Conservation (phyloP, 805 yeast species). For the Clavispora santaluciae region DNA sequence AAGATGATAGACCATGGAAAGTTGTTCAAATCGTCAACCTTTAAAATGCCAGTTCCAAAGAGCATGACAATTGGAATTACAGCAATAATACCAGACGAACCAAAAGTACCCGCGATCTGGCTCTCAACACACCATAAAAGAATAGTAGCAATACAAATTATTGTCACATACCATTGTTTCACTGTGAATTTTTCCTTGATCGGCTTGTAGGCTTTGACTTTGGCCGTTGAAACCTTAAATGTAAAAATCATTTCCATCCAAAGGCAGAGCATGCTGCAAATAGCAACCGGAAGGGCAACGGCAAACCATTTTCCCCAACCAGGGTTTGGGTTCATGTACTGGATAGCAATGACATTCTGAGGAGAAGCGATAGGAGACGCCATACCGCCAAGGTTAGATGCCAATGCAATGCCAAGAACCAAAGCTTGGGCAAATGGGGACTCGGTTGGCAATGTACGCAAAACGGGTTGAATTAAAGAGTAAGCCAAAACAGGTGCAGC, state of each 20-base stretch:
- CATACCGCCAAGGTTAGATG: slow-evolving; percentile 95
- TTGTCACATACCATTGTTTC: slow-evolving; percentile 70
- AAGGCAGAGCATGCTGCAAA: slow-evolving; percentile 55
- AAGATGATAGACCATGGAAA: slow-evolving; percentile 96
- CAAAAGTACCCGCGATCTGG: slow-evolving; percentile 64
- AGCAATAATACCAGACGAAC: slow-evolving; percentile 97
- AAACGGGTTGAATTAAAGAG: slow-evolving; percentile 84
- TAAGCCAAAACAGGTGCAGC: slow-evolving; percentile 95
- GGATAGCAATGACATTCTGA: slow-evolving; percentile 87
- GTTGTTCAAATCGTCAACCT: slow-evolving; percentile 89
- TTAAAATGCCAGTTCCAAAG: slow-evolving; percentile 84
- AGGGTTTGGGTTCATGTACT: slow-evolving; percentile 72
- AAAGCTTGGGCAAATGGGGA: slow-evolving; percentile 78
- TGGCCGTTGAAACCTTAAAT: slow-evolving; percentile 47
- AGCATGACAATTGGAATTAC: slow-evolving; percentile 84
- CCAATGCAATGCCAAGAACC: slow-evolving; percentile 86
- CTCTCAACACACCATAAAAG: slow-evolving; percentile 87
- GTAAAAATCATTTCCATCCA: slow-evolving; percentile 71
- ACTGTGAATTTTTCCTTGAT: slow-evolving; percentile 62
- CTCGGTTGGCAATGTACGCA: slow-evolving; percentile 76
- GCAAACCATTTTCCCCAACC: slow-evolving; percentile 94
- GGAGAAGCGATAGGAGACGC: slow-evolving; percentile 97
- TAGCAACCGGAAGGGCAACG: slow-evolving; percentile 75
- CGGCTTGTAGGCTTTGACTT: slow-evolving; percentile 58
- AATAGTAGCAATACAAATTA: slow-evolving; percentile 68